Conservation (phyloP, 169 alveolate genomes). For the Eimeria maxima region DNA sequence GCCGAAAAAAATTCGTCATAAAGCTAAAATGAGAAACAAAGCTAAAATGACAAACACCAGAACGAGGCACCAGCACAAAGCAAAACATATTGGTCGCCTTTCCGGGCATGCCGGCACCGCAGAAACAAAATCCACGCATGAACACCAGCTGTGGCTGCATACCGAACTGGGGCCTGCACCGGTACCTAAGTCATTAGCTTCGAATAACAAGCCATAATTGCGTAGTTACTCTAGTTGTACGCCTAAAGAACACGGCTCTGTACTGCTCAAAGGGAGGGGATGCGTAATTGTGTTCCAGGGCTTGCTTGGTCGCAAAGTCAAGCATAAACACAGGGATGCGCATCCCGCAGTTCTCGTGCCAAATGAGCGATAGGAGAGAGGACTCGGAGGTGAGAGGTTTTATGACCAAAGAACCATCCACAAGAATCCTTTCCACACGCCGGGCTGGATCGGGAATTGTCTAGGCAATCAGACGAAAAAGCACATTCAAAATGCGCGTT, state of each 20-base stretch:
- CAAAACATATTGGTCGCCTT: background rate
- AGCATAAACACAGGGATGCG: constrained; percentile 78
- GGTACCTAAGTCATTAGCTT: background rate
- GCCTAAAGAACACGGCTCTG: background rate
- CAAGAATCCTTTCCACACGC: constrained; percentile 78
- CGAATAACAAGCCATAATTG: background rate
- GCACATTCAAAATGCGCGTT: background rate
- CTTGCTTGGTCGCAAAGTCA: constrained; percentile 77
- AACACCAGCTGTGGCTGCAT: background rate
- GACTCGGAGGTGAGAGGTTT: constrained; percentile 52
- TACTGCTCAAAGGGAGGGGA: background rate
- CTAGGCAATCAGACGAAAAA: constrained; percentile 32
- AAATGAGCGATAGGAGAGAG: constrained; percentile 50
- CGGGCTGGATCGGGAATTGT: constrained; percentile 45
- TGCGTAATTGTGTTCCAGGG: background rate
- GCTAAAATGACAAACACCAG: background rate
- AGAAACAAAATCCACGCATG: background rate
- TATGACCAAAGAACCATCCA: constrained; percentile 77
- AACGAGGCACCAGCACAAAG: background rate
- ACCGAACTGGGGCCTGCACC: background rate
- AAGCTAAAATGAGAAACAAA: background rate
- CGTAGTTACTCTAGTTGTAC: background rate
- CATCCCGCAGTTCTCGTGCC: constrained; percentile 83
- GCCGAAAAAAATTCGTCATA: too few species aligned
- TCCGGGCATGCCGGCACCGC: background rate